Percentiles rank a stretch among this genome's conserved stretches.
phyloP scores from a whole-genome alignment of 768 basidiomycete species.

The Lyophyllum atratum region DNA sequence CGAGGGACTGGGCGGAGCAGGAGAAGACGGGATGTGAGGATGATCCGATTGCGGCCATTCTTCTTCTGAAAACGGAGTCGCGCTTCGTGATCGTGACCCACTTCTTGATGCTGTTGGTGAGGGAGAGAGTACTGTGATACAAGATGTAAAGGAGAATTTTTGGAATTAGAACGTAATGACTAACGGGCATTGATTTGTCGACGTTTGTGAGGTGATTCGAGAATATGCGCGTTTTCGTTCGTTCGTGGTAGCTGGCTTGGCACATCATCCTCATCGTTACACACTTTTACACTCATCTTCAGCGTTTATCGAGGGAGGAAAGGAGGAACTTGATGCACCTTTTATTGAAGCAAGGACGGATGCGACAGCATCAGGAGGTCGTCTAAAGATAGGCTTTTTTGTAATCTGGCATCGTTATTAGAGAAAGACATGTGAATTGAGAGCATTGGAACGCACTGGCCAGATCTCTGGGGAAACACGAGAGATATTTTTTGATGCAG shows the following conservation, averaged over 20 bases:
- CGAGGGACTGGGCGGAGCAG: not conserved
- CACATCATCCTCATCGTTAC: not conserved
- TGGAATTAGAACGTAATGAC: not conserved
- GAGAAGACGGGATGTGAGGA: not conserved
- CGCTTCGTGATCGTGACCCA: conserved; percentile 13
- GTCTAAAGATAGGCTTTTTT: conserved; percentile 3
- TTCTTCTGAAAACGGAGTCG: conserved; percentile 15
- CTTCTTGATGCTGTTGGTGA: not conserved
- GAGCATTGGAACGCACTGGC: not conserved
- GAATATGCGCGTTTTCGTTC: not conserved
- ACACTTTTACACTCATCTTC: conserved; percentile 3
- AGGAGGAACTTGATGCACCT: conserved; percentile 1
- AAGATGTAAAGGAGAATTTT: not conserved
- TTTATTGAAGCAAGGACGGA: conserved; percentile 14
- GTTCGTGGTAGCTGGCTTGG: not conserved
- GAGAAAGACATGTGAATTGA: not conserved
- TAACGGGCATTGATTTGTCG: conserved; percentile 14
- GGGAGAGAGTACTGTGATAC: conserved; percentile 6
- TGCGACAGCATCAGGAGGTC: conserved; percentile 13
- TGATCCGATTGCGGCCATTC: conserved; percentile 17
- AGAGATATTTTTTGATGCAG: not conserved
- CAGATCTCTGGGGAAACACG: not conserved
- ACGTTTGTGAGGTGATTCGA: conserved; percentile 9
- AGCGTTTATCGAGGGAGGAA: not conserved
- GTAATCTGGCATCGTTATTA: conserved; percentile 1